These are phyloP conservation scores for Hansenula sp. DNA, from an alignment of 1,139 yeast species.

Conservation along the genomic window DNA sequence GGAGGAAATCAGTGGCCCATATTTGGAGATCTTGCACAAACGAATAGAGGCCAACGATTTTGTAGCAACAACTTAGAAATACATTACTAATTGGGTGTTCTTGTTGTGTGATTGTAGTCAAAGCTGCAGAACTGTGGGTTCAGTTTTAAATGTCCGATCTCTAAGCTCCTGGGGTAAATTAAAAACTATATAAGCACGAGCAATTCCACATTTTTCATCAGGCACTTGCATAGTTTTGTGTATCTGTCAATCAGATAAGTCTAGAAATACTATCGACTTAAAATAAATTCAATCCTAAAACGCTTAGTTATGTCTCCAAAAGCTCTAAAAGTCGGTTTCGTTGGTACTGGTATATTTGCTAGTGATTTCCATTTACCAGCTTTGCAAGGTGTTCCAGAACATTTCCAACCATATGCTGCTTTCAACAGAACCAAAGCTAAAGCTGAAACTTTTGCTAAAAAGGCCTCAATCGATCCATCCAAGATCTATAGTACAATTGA, in stretches of 20 bases:
- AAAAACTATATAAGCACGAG: no score
- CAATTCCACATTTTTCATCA: no score
- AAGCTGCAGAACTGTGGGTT: no score
- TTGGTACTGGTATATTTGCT: slow-evolving; percentile 90
- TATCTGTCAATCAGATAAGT: no score
- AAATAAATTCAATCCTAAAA: no score
- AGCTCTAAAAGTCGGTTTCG: slow-evolving; percentile 57
- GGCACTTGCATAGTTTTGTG: no score
- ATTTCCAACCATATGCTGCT: slow-evolving; percentile 49
- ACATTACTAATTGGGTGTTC: no score
- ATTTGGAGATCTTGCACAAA: slow-evolving; percentile 2
- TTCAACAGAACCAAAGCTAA: slow-evolving; percentile 75
- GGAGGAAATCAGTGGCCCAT: slow-evolving; percentile 10
- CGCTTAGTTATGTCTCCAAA: no score
- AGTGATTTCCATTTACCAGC: slow-evolving; percentile 76
- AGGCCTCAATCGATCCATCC: slow-evolving; percentile 44
- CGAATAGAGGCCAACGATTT: slow-evolving; percentile 11
- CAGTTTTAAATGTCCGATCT: no score
- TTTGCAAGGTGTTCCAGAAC: slow-evolving; percentile 39
- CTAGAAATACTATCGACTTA: no score
- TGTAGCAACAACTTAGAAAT: neutral
- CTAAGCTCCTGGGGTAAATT: no score
- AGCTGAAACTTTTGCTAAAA: slow-evolving; percentile 71
- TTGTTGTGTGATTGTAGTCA: no score
- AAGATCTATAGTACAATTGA: slow-evolving; percentile 63